Percentiles rank a stretch among this genome's conserved stretches.
Conservation (phyloP, 345 rosid genomes). For the Draba incana region DNA sequence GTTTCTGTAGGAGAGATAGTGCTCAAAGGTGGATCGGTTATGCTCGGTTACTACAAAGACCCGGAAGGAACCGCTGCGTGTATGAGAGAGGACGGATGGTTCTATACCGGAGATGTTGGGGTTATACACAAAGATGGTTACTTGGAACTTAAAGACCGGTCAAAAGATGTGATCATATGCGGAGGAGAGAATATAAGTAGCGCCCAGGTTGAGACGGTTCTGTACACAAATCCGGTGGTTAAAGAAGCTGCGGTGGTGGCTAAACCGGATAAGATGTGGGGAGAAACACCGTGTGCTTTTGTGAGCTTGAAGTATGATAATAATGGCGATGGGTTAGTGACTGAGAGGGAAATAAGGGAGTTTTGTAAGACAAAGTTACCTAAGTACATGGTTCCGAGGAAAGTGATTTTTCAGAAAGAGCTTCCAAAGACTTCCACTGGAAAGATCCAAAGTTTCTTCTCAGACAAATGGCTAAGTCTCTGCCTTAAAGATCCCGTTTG, state of each 20-base stretch:
- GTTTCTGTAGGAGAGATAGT: constrained; percentile 57
- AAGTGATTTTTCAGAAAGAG: constrained; percentile 56
- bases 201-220: constrained; percentile 57
- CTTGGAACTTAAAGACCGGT: constrained; percentile 63
- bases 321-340: constrained; percentile 19
- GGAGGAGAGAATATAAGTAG: constrained; percentile 74
- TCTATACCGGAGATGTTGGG: constrained; percentile 60
- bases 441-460: constrained; percentile 59
- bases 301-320: constrained; percentile 53
- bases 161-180: constrained; percentile 63
- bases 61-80: constrained; percentile 48
- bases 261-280: constrained; percentile 63
- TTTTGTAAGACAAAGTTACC: constrained; percentile 58
- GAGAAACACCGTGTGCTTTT: constrained; percentile 73
- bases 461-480: constrained; percentile 50
- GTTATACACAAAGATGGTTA: constrained; percentile 66
- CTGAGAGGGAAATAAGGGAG: constrained; percentile 55
- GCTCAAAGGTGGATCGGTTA: constrained; percentile 54
- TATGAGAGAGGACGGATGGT: constrained; percentile 60
- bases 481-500: constrained; percentile 13
- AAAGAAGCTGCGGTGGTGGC: constrained; percentile 74
- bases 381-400: constrained; percentile 64
- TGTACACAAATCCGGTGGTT: constrained; percentile 60
- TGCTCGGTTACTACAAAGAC: constrained; percentile 72
- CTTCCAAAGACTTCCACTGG: constrained; percentile 72